These are phyloP conservation scores for Tephrocybe sp. DNA, from an alignment of 768 basidiomycete genomes.

Conservation along the genomic window DNA sequence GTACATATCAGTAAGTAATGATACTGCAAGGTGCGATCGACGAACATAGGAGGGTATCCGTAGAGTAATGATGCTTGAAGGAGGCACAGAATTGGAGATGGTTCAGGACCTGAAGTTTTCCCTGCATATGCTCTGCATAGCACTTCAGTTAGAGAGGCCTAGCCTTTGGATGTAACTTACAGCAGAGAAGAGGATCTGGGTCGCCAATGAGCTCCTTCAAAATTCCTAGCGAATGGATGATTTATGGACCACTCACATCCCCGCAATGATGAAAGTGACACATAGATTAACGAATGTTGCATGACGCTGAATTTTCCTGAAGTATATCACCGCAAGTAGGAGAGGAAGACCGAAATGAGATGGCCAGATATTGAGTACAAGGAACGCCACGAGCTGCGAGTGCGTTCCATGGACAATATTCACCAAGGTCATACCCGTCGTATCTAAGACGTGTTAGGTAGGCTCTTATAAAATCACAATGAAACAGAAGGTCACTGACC, in stretches of 20 bases:
- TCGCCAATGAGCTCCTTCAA: not conserved
- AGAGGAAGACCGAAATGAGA: constrained; percentile 50
- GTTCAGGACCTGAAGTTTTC: constrained; percentile 44
- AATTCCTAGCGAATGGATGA: not conserved
- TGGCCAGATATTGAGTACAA: constrained; percentile 50
- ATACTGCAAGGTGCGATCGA: not conserved
- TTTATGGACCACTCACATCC: constrained; percentile 33
- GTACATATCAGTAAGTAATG: not conserved
- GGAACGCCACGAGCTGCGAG: constrained; percentile 37
- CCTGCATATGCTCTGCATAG: constrained; percentile 40
- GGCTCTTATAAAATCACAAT: not conserved
- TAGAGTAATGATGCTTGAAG: constrained; percentile 49
- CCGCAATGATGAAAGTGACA: constrained; percentile 44
- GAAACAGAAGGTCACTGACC: not conserved
- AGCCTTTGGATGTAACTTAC: constrained; percentile 22
- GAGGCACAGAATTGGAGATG: constrained; percentile 40
- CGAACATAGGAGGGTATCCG: constrained; percentile 48
- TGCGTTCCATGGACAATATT: constrained; percentile 45
- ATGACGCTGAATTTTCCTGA: constrained; percentile 43
- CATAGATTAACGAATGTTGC: constrained; percentile 47
- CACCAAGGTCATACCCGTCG: constrained; percentile 9
- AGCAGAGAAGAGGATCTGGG: constrained; percentile 39
- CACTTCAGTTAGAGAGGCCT: not conserved
- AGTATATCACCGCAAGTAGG: constrained; percentile 39
- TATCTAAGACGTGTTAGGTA: not conserved